Evolutionary conservation across 768 basidiomycete species (phyloP).

Genomic region (Agrocybe praecox): DNA sequence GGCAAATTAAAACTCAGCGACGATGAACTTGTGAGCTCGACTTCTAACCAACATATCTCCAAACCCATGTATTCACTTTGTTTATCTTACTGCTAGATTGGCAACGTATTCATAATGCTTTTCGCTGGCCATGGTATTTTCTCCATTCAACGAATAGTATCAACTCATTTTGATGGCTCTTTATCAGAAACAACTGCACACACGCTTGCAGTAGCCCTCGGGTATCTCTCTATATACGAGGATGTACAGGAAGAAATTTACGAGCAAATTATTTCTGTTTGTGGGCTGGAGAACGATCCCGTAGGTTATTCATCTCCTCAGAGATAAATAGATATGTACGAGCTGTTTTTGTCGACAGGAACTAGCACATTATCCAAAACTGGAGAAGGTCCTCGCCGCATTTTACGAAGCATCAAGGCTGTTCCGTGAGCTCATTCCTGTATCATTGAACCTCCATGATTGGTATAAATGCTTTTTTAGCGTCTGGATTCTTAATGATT

Average conservation of each 20-base stretch:
- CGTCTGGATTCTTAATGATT: constrained; percentile 41
- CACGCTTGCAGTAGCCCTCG: constrained; percentile 48
- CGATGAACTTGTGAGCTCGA: constrained; percentile 43
- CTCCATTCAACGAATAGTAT: neutral
- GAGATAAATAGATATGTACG: too few species aligned
- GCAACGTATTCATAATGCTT: constrained; percentile 53
- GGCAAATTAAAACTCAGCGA: constrained; percentile 41
- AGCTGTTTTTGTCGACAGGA: constrained; percentile 22
- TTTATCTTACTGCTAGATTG: too few species aligned
- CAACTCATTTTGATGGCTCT: neutral
- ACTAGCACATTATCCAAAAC: constrained; percentile 40
- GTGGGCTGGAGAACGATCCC: constrained; percentile 28
- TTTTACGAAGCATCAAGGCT: constrained; percentile 47
- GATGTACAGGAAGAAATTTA: constrained; percentile 51
- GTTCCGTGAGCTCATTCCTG: constrained; percentile 39
- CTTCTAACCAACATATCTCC: too few species aligned
- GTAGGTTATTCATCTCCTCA: constrained; percentile 6
- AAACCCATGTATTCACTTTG: too few species aligned
- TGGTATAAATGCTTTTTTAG: constrained; percentile 22
- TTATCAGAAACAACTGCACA: constrained; percentile 51
- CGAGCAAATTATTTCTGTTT: constrained; percentile 42
- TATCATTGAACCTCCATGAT: neutral
- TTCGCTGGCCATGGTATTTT: constrained; percentile 58
- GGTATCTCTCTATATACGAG: constrained; percentile 44
- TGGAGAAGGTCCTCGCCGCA: constrained; percentile 43